Conservation (phyloP, 306 rosid genomes). For the Cyamopsis tetragonoloba region DNA sequence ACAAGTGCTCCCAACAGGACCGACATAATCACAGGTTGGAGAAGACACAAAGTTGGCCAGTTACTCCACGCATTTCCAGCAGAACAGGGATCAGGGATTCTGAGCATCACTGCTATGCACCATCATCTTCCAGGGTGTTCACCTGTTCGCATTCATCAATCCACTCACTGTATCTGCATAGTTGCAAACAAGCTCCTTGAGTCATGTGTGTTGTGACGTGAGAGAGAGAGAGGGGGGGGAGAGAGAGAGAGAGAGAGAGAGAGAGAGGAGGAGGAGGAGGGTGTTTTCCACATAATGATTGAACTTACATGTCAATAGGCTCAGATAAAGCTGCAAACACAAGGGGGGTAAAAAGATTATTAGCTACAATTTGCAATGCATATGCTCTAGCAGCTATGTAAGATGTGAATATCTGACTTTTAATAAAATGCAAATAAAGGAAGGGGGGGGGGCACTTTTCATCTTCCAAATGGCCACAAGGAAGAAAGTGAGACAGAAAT, state of each 20-base stretch:
- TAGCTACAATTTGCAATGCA: neutral
- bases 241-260: neutral
- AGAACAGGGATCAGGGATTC: neutral
- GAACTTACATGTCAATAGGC: constrained; percentile 80
- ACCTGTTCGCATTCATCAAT: constrained; percentile 93
- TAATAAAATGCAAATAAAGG: no score
- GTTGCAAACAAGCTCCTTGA: constrained; percentile 9
- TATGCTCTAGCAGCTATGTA: neutral
- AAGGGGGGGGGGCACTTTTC: no score
- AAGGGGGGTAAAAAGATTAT: neutral
- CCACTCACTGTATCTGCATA: constrained; percentile 92
- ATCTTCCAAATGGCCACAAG: neutral
- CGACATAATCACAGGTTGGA: neutral
- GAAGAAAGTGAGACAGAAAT: neutral
- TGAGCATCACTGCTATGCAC: constrained; percentile 34
- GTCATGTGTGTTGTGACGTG: neutral
- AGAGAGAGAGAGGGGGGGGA: neutral
- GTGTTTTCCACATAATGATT: neutral
- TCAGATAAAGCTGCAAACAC: constrained; percentile 69
- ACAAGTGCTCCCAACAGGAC: constrained; percentile 22
- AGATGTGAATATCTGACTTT: neutral
- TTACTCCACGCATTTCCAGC: neutral
- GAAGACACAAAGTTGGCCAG: neutral
- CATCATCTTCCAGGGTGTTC: constrained; percentile 73
- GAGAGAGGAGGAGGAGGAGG: neutral